Base-by-base conservation (phyloP, 768 basidiomycete genomes). In the Leucocoprinus birnbaumii region DNA sequence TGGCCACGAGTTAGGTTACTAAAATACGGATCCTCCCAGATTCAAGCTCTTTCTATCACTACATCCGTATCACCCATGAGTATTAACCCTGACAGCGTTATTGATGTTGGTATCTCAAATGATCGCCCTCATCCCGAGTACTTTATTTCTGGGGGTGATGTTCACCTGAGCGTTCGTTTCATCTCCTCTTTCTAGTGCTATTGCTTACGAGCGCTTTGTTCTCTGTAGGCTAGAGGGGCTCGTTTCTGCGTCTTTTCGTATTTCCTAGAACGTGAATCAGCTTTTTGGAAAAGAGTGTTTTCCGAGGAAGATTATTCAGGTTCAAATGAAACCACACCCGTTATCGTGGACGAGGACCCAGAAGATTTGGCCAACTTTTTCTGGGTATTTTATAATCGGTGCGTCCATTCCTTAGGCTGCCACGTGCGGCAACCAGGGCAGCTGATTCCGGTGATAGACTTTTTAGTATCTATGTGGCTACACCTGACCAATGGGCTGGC, bases 371-470 rank as follows among this genome's bases (percentile, higher is more conserved):
- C 43, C 5, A 14, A n/a, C 3, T 53, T 53, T 18, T 13, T 53
- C 4, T 53, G 80, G 76, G 73, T 83, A 0, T 82, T 82, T 59
- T 85, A 85, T 48, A 81, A 83, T 44, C 73, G 74, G 80, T 82
- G 56, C 59, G 75, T 71, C 25, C 60, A 13, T 16, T 26, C 4
- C 21, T 38, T 3, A n/a, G 13, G 7, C 9, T 14, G 31, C 10
- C n/a, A 25, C 21, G 25, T 5, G 25, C 9, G 11, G 31, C 31
- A 11, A 31, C 31, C 6, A 31, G 31, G 31, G 31, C 11, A 51
- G 13, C 13, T 52, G 27, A 43, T 27, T 21, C 11, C 6, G 14
- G 25, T 7, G 46, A 21, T 37, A 27, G 35, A 48, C 35, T 25
- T 14, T 41, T 13, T 44, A 16, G 34, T 31, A 44, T 53, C n/a